Base-by-base conservation (phyloP, 2,329 filamentous ascomycete genomes). In the Fusarium keratoplasticum region DNA sequence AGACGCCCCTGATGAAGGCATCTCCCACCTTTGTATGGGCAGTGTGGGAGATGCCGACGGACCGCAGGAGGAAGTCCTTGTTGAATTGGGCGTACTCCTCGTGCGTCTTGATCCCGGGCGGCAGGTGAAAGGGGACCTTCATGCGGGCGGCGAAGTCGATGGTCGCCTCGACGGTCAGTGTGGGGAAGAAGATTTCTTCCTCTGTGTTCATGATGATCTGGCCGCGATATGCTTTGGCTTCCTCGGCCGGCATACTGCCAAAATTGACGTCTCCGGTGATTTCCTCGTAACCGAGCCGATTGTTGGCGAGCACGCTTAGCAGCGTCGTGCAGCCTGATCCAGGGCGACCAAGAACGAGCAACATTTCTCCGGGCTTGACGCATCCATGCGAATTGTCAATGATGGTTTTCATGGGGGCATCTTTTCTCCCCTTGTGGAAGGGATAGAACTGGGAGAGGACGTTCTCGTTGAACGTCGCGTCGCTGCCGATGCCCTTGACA, bases 81-180 rank as follows among this genome's bases (percentile, higher is more conserved):
- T 92, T 82, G 72, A 92, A 90, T 72, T 87, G 84, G 3, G 89
- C 87, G 70, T 89, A 92, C 13, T 84, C 82, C 27, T 81, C 77
- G 66, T 84, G 83, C 44, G 83, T 83, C 47, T 52, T 52, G 10
- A 91, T 84, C 18, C 90, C 90, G 2, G 85, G 83, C 1, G 91
- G 90, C 2, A 91, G 85, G 3, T 42, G 52, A 0, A 33, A 60
- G 0, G 92, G 91, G 22, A 90, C 87, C 54, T 91, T 87, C 5
- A 92, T 91, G 22, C 88, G 86, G 7, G 93, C 92, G 13, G 93
- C 93, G 71, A 95, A 95, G 63, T 89, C 90, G 10, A 95, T 85
- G 0, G 93, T 95, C 73, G 95, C 91, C 58, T 92, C 93, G 14
- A 95, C 93, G 1, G 89, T 91, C 74, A 95, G 83, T 81, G 91